A percentile compares a stretch with the other conserved stretches of the same genome.
Conservation (phyloP, 2,329 filamentous ascomycete species). For the Venturia pyrina region DNA sequence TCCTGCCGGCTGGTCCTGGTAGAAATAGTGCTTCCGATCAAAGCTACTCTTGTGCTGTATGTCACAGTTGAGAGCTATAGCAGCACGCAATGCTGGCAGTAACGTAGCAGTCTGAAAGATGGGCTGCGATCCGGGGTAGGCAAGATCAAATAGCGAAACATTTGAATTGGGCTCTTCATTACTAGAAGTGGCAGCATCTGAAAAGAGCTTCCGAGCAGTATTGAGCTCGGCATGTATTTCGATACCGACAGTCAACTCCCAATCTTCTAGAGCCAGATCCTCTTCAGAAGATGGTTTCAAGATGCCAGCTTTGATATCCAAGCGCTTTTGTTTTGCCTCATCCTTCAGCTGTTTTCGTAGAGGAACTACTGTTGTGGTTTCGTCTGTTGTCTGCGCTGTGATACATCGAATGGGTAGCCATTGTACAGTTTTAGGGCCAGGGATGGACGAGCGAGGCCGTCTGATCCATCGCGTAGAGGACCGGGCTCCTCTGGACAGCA, state of each 20-base stretch:
- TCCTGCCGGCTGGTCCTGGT: conserved; percentile 92
- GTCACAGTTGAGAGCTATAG: conserved; percentile 70
- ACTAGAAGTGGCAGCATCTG: conserved; percentile 39
- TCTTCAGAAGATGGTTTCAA: conserved; percentile 12
- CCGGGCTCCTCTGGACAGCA: conserved; percentile 1
- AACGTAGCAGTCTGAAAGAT: conserved; percentile 72
- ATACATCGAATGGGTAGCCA: neutral
- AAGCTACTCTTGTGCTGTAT: conserved; percentile 72
- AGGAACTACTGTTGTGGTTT: conserved; percentile 14
- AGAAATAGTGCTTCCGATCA: conserved; percentile 97
- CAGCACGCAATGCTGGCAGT: conserved; percentile 82
- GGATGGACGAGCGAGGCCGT: neutral
- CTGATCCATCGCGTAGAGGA: neutral
- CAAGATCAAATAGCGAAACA: conserved; percentile 78
- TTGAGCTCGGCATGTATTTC: conserved; percentile 97
- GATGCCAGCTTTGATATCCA: conserved; percentile 13
- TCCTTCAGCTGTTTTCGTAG: conserved; percentile 33
- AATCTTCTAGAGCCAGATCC: conserved; percentile 41
- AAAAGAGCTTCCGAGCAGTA: conserved; percentile 82
- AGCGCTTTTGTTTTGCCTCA: conserved; percentile 25
- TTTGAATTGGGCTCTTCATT: conserved; percentile 59
- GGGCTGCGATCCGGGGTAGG: conserved; percentile 83
- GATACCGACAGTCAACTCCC: conserved; percentile 92
- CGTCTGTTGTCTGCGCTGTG: neutral
- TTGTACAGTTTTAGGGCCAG: neutral